A percentile compares a stretch with the other conserved stretches of the same genome.
These are phyloP conservation scores for Helicocarpus griseus DNA, from an alignment of 2,329 filamentous ascomycete genomes.

Conservation along the genomic window DNA sequence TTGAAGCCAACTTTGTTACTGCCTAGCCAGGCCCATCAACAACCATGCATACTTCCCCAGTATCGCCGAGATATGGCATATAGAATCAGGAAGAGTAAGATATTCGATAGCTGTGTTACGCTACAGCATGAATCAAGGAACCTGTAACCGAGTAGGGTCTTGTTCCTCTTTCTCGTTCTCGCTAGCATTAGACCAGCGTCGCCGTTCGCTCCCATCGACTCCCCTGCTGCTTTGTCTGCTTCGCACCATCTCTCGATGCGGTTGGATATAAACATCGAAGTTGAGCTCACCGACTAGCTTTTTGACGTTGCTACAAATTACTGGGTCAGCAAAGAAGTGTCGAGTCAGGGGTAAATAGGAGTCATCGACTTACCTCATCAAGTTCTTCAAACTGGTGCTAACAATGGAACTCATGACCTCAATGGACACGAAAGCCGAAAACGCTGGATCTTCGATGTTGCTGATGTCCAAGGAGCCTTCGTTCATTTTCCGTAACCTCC, in stretches of 20 bases:
- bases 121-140: too few relatives aligned
- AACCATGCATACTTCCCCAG: too few relatives aligned
- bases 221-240: background rate
- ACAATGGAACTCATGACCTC: constrained; percentile 43
- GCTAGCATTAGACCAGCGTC: background rate
- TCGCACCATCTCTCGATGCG: constrained; percentile 3
- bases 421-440: constrained; percentile 62
- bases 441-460: constrained; percentile 60
- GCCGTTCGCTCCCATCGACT: background rate
- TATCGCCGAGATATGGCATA: too few relatives aligned
- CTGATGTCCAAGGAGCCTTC: constrained; percentile 49
- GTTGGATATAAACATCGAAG: constrained; percentile 19
- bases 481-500: constrained; percentile 48
- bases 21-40: too few relatives aligned
- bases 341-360: background rate
- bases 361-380: constrained; percentile 19
- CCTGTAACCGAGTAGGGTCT: too few relatives aligned
- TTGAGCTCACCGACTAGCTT: constrained; percentile 24
- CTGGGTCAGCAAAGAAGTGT: background rate
- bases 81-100: too few relatives aligned
- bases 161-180: background rate
- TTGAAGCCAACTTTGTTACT: too few relatives aligned
- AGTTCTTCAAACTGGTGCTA: constrained; percentile 19
- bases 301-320: constrained; percentile 18
- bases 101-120: too few relatives aligned